Base-by-base conservation (phyloP, 2,329 filamentous ascomycete genomes). In the Stachybotrys elegans region DNA sequence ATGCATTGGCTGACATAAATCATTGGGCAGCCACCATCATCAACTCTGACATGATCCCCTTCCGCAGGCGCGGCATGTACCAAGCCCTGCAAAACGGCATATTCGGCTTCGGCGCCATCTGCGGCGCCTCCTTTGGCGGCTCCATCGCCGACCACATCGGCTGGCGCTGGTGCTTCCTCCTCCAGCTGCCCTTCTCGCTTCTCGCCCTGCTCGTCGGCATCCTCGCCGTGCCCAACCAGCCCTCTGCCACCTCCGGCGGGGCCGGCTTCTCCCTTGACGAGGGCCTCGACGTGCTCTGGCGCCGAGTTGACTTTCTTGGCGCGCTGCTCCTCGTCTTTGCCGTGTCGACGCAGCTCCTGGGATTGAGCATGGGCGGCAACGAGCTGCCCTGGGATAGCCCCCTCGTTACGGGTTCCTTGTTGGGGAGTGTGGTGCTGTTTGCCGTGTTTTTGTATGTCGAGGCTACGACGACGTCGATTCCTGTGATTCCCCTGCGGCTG, bases 121-220 rank as follows among this genome's bases (percentile, higher is more conserved):
- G 74, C 17, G 82, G 82, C 2, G 81, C 81, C 8, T 79, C 79
- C 0, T 72, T 84, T 38, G 83, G 83, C 4, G 83, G 83, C 2
- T 72, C 76, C 25, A 73, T 87, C 11, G 80, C 80, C 20, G 81
- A 86, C 51, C 68, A 64, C 2, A 69, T 87, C 19, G 83, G 83
- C 9, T 87, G 83, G 83, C 70, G 84, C 19, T 84, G 78, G 74
- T 83, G 78, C 44, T 86, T 85, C 47, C 55, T 82, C 4, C 63
- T 81, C 2, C 82, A 85, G 53, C 75, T 82, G 0, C 81, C 81
- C 0, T 57, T 84, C 0, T 81, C 78, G 0, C 47, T 72, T 2
- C 52, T 75, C n/a, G 80, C 79, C 0, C 65, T 83, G 1, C 31
- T 72, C 0, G 62, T 79, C 11, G 80, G 79, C 0, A 69, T 68